A percentile compares a stretch with the other conserved stretches of the same genome.
phyloP scores from a whole-genome alignment of 139 green algal genomes.

The Auxenochlorella protothecoides region DNA sequence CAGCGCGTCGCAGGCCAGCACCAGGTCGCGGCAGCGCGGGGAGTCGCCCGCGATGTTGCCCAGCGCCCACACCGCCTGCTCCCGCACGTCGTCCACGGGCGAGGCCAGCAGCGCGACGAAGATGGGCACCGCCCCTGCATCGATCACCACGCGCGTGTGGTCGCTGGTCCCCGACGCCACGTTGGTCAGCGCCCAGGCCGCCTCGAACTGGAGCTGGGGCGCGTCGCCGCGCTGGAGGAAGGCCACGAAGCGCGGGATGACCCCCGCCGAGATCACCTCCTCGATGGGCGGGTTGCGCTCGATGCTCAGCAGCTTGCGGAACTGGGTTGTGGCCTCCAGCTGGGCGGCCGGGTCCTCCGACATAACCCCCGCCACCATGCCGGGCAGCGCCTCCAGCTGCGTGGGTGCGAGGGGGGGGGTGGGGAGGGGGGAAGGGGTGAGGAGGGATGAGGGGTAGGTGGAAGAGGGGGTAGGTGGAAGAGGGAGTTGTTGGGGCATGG shows the following conservation, averaged over 20 bases:
- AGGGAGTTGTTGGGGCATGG: too few relatives aligned
- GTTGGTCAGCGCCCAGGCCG: constrained; percentile 98
- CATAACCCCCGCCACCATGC: constrained; percentile 89
- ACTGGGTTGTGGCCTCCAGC: constrained; percentile 91
- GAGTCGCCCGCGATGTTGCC: constrained; percentile 97
- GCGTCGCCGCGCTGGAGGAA: constrained; percentile 84
- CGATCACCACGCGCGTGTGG: constrained; percentile 96
- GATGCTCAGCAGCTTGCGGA: constrained; percentile 98
- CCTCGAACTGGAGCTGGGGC: constrained; percentile 82
- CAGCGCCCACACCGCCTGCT: constrained; percentile 98
- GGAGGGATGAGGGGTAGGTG: neutral
- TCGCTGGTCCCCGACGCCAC: constrained; percentile 94
- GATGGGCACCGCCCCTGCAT: constrained; percentile 90
- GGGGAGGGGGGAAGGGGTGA: neutral
- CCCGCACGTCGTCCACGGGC: constrained; percentile 86
- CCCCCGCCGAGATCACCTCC: constrained; percentile 92
- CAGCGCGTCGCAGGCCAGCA: constrained; percentile 75
- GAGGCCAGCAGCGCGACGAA: constrained; percentile 92
- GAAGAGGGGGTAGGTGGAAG: too few relatives aligned
- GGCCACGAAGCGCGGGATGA: constrained; percentile 93
- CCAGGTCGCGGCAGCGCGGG: constrained; percentile 87
- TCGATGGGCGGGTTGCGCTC: constrained; percentile 97
- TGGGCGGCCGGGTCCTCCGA: constrained; percentile 68
- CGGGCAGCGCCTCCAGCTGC: constrained; percentile 85
- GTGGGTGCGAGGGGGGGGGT: neutral